phyloP scores from a whole-genome alignment of 768 basidiomycete genomes.

The Leccinum truebloodii region DNA sequence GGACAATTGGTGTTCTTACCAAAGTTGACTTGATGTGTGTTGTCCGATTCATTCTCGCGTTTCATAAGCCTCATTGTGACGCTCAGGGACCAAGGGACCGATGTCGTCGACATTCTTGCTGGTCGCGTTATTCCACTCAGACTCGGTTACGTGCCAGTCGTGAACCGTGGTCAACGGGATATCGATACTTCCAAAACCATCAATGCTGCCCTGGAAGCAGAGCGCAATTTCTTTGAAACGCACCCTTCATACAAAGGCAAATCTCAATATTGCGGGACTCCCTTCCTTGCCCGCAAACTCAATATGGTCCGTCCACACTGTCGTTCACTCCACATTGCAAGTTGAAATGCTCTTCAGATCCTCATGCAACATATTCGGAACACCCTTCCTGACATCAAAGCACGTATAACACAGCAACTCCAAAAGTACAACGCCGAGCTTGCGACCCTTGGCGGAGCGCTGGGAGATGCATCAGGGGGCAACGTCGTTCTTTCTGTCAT shows the following conservation, averaged over 20 bases:
- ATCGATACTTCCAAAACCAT: conserved; percentile 91
- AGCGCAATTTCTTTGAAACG: conserved; percentile 92
- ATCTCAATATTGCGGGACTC: conserved; percentile 95
- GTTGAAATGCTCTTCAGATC: conserved; percentile 53
- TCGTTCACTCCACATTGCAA: neutral
- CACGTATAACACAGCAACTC: conserved; percentile 87
- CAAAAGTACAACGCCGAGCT: conserved; percentile 89
- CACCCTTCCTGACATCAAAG: conserved; percentile 98
- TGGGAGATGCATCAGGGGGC: conserved; percentile 83
- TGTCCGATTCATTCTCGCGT: neutral
- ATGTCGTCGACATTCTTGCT: conserved; percentile 98
- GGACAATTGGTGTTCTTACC: conserved; percentile 97
- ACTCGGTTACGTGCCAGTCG: conserved; percentile 96
- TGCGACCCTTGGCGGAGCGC: conserved; percentile 76
- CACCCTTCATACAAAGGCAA: conserved; percentile 93
- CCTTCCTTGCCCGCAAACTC: conserved; percentile 92
- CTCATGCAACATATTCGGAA: conserved; percentile 99
- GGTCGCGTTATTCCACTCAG: conserved; percentile 96
- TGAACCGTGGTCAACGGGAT: conserved; percentile 97
- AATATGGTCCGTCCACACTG: conserved; percentile 67
- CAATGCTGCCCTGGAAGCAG: conserved; percentile 79
- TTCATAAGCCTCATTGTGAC: conserved; percentile 8
- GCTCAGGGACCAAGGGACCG: conserved; percentile 90
- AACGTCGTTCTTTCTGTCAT: conserved; percentile 96
- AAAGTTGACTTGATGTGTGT: conserved; percentile 97